Evolutionary conservation across 208 protist species (phyloP), one percentile per base, ranked within the genome.

Genomic region (Trichomonas tenax): DNA sequence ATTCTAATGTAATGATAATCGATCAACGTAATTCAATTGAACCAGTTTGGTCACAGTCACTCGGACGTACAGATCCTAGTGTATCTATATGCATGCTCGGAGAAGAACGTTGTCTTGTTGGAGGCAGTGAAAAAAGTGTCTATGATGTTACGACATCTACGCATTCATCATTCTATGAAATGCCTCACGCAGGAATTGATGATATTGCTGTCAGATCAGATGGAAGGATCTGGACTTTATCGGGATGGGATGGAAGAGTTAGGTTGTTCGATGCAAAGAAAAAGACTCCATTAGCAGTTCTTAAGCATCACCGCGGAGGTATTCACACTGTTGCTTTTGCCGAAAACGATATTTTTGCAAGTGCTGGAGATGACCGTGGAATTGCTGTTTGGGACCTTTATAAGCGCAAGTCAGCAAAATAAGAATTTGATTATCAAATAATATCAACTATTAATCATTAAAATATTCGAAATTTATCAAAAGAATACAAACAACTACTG

Each of bases 251-350:
- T 88, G 81, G 81, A 34, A 46, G 95, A 48, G 63, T 96, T 36
- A 46, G 95, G 34, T 41, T 96, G 21, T 96, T 96, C 31, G 81
- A 88, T 81, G 72, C 81, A n/a, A 96, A 84, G 48, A 96, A 88
- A 36, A 41, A 46, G 44, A 96, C 17, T 1, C 48, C 95, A 17
- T 51, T 96, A 3, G 95, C 95, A 21, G 72, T 96, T n/a, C 31
- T 96, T 15, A 84, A 96, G 31, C 95, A 89, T 49, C 95, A 96
- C 40, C 10, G 81, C n/a, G 95, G 81, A 51, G 81, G 95, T 36
- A 88, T 96, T 38, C 81, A 96, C 31, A 44, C 95, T 17, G 95
- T 96, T 36, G 95, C 63, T 21, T 96, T 96, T 51, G 95, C 95
- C 3, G 26, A 96, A 49, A 48, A 89, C 41, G 95, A 48, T 26